phyloP scores from a whole-genome alignment of 2,329 filamentous ascomycete species.

The Esteya vermicola region DNA sequence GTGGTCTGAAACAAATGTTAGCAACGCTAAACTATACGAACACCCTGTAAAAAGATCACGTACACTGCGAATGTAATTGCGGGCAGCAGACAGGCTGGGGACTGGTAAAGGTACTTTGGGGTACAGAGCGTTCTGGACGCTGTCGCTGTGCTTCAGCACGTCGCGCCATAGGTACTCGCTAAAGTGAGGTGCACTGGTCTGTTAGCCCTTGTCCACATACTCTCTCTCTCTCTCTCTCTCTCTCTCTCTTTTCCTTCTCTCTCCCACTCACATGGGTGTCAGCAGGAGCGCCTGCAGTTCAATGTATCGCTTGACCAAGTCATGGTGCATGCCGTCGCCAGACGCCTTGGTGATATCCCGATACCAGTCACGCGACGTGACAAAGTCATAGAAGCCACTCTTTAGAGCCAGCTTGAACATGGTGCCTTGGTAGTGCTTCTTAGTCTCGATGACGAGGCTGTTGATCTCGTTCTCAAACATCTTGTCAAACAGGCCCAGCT shows the following conservation, averaged over 20 bases:
- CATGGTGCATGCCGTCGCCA: constrained; percentile 74
- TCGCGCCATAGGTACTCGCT: constrained; percentile 90
- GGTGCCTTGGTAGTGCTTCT: constrained; percentile 63
- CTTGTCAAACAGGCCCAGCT: constrained; percentile 64
- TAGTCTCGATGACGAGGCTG: constrained; percentile 61
- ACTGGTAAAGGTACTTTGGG: constrained; percentile 54
- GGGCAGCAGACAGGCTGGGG: constrained; percentile 57
- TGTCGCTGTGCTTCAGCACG: constrained; percentile 44
- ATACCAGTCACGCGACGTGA: constrained; percentile 58
- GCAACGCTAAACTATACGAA: neutral
- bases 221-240: too few relatives aligned
- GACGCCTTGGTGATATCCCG: constrained; percentile 66
- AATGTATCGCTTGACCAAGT: constrained; percentile 66
- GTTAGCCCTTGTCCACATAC: neutral
- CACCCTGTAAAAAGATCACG: neutral
- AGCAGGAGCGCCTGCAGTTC: constrained; percentile 57
- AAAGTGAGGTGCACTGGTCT: constrained; percentile 62
- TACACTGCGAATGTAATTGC: constrained; percentile 58
- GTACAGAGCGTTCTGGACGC: constrained; percentile 65
- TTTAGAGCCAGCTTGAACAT: constrained; percentile 82
- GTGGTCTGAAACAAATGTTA: constrained; percentile 4
- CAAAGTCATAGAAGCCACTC: constrained; percentile 79
- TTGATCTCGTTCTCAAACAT: constrained; percentile 94
- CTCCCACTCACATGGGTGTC: constrained; percentile 42
- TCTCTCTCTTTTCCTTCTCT: neutral